Conservation (phyloP, 2,329 filamentous ascomycete genomes). For the Cytospora chrysosperma region DNA sequence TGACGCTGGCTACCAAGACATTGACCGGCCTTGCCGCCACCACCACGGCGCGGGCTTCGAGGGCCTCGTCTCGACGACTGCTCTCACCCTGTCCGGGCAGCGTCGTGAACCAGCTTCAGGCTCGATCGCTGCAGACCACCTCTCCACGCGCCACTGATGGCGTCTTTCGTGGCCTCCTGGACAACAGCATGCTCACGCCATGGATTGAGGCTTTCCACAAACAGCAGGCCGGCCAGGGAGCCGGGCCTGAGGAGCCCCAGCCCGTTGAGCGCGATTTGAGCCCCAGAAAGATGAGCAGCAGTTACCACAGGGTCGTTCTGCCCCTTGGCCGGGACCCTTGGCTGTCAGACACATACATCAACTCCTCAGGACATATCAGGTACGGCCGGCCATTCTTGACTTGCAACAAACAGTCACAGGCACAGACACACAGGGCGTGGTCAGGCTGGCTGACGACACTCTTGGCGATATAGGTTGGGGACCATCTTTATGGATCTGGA, state of each 20-base stretch:
- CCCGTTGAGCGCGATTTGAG: constrained; percentile 52
- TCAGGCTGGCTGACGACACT: not conserved
- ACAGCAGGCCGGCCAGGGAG: constrained; percentile 45
- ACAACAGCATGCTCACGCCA: constrained; percentile 46
- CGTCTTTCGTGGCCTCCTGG: constrained; percentile 38
- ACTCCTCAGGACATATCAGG: constrained; percentile 72
- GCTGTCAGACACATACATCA: constrained; percentile 76
- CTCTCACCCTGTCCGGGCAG: not conserved
- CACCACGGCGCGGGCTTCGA: not conserved
- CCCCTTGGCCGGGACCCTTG: constrained; percentile 72
- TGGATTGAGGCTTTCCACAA: constrained; percentile 67
- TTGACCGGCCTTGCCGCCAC: not conserved
- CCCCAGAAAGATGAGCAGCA: constrained; percentile 70
- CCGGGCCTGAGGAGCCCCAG: constrained; percentile 29
- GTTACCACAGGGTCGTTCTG: constrained; percentile 64
- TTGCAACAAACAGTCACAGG: too few relatives aligned
- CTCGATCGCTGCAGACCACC: constrained; percentile 30
- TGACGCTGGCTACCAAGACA: not conserved
- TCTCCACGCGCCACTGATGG: constrained; percentile 34
- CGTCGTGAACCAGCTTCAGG: not conserved
- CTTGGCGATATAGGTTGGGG: constrained; percentile 51
- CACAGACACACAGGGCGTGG: not conserved
- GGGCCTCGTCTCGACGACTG: not conserved
- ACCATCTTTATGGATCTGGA: constrained; percentile 79
- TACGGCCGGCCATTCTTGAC: constrained; percentile 37